These are phyloP conservation scores for Diaporthe capsici DNA, from an alignment of 2,329 filamentous ascomycete genomes.

Conservation along the genomic window DNA sequence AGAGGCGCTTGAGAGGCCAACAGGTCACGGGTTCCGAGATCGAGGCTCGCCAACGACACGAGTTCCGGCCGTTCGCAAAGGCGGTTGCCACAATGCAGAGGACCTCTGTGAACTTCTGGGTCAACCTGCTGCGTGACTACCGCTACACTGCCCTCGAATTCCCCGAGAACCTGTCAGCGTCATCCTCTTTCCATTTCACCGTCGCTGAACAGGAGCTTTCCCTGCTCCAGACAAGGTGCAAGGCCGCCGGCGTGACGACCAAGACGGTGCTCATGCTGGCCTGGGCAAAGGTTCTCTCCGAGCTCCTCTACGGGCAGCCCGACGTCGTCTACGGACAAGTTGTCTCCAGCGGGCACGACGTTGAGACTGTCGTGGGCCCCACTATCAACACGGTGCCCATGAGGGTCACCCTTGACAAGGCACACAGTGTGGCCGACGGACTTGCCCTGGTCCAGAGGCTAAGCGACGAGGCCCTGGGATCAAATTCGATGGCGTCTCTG, in stretches of 20 bases:
- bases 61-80: slow-evolving; percentile 34
- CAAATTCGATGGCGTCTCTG: slow-evolving; percentile 44
- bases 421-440: slow-evolving; percentile 37
- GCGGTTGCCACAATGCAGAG: slow-evolving; percentile 21
- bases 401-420: slow-evolving; percentile 36
- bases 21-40: neutral
- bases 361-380: slow-evolving; percentile 43
- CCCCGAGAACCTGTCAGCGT: slow-evolving; percentile 27
- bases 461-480: slow-evolving; percentile 43
- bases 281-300: slow-evolving; percentile 46
- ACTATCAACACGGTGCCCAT: slow-evolving; percentile 46
- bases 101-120: slow-evolving; percentile 27
- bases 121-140: slow-evolving; percentile 23
- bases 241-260: slow-evolving; percentile 37
- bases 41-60: neutral
- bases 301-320: slow-evolving; percentile 42
- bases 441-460: slow-evolving; percentile 40
- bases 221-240: slow-evolving; percentile 41
- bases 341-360: slow-evolving; percentile 38
- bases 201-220: slow-evolving; percentile 33
- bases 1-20: slow-evolving; percentile 10
- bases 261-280: slow-evolving; percentile 46
- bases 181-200: slow-evolving; percentile 39
- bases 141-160: slow-evolving; percentile 20
- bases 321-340: slow-evolving; percentile 45